phyloP scores from a whole-genome alignment of 2,329 filamentous ascomycete genomes.

The Calonectria hawksworthii region DNA sequence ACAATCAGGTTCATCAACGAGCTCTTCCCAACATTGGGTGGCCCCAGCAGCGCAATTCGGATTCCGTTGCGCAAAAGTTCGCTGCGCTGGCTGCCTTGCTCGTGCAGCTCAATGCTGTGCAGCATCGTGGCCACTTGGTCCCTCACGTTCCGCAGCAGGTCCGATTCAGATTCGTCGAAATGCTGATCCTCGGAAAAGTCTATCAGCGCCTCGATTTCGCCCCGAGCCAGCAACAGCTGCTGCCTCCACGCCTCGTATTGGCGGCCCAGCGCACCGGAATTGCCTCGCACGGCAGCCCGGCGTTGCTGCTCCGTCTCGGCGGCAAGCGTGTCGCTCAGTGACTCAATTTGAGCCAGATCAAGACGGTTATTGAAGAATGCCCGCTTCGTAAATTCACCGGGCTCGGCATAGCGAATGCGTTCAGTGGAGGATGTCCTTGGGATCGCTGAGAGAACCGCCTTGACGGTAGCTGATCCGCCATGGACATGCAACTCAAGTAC shows the following conservation, averaged over 20 bases:
- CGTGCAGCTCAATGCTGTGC: slow-evolving; percentile 75
- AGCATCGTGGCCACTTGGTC: slow-evolving; percentile 73
- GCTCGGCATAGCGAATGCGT: slow-evolving; percentile 86
- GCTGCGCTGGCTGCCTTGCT: slow-evolving; percentile 82
- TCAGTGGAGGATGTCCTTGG: slow-evolving; percentile 60
- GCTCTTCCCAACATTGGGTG: slow-evolving; percentile 95
- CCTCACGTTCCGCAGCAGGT: slow-evolving; percentile 79
- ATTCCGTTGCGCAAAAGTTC: slow-evolving; percentile 91
- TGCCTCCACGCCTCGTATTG: slow-evolving; percentile 89
- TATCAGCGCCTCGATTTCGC: slow-evolving; percentile 94
- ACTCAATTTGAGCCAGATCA: slow-evolving; percentile 86
- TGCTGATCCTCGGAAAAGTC: slow-evolving; percentile 98
- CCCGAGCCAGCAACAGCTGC: slow-evolving; percentile 83
- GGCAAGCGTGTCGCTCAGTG: slow-evolving; percentile 72
- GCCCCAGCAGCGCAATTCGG: slow-evolving; percentile 86
- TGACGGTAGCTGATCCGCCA: slow-evolving; percentile 89
- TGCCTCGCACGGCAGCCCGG: slow-evolving; percentile 84
- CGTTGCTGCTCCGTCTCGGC: slow-evolving; percentile 94
- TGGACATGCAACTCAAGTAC: slow-evolving; percentile 95
- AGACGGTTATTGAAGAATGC: slow-evolving; percentile 91
- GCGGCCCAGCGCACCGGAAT: slow-evolving; percentile 76
- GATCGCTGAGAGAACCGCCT: slow-evolving; percentile 86
- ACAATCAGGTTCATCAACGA: slow-evolving; percentile 92
- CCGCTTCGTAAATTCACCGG: slow-evolving; percentile 94
- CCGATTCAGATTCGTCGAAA: slow-evolving; percentile 87